phyloP scores from a whole-genome alignment of 257 asterid genomes.

The Jasminum sambac region DNA sequence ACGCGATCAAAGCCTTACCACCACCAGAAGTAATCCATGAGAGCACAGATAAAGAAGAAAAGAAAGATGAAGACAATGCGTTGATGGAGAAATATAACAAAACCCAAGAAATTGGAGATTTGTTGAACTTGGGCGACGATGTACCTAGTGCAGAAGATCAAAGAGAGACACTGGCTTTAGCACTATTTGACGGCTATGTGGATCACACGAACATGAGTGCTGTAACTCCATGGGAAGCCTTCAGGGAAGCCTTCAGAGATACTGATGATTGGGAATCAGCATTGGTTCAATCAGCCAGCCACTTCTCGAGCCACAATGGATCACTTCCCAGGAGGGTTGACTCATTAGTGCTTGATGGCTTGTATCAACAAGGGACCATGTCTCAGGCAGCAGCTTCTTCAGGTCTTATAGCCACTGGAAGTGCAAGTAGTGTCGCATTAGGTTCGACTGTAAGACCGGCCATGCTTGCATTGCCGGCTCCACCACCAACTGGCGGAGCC shows the following conservation, averaged over 20 bases:
- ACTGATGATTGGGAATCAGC: slow-evolving; percentile 79
- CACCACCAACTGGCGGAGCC: slow-evolving; percentile 45
- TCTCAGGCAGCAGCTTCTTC: slow-evolving; percentile 62
- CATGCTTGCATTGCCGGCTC: slow-evolving; percentile 84
- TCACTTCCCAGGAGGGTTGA: slow-evolving; percentile 66
- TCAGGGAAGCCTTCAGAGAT: slow-evolving; percentile 82
- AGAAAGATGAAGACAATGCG: slow-evolving; percentile 3
- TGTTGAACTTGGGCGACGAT: slow-evolving; percentile 64
- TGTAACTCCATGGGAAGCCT: slow-evolving; percentile 78
- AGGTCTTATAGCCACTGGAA: slow-evolving; percentile 67
- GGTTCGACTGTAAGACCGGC: slow-evolving; percentile 86
- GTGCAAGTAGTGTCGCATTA: slow-evolving; percentile 76
- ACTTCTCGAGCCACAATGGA: slow-evolving; percentile 62
- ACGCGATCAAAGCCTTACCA: slow-evolving; percentile 68
- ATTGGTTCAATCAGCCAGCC: slow-evolving; percentile 69
- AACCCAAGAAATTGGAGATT: slow-evolving; percentile 55
- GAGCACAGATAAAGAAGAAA: slow-evolving; percentile 30
- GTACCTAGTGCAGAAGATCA: slow-evolving; percentile 62
- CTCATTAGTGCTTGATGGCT: slow-evolving; percentile 63
- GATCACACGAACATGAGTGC: slow-evolving; percentile 27
- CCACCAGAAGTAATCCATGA: slow-evolving; percentile 51
- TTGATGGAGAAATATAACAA: slow-evolving; percentile 4
- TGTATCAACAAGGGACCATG: slow-evolving; percentile 77
- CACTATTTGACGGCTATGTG: slow-evolving; percentile 60
- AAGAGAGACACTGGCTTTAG: slow-evolving; percentile 65